Evolutionary conservation across 2,329 filamentous ascomycete species (phyloP).

Genomic region (Colletotrichum sublineola): DNA sequence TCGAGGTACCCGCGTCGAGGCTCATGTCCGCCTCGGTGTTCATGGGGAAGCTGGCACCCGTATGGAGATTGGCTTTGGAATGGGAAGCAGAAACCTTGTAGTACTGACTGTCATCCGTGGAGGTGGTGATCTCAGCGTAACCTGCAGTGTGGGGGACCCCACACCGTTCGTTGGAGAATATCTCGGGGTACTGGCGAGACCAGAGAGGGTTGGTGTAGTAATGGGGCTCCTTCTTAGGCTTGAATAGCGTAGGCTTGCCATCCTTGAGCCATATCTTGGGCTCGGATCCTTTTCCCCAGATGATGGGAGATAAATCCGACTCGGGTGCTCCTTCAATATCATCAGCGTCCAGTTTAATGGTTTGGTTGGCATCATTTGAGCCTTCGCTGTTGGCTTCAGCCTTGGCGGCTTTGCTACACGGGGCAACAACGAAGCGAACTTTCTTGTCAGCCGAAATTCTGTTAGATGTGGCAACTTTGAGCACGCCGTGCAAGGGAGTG

Average conservation of each 20-base stretch:
- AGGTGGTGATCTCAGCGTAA: slow-evolving; percentile 1
- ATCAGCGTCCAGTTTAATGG: not conserved
- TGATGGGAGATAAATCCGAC: slow-evolving; percentile 17
- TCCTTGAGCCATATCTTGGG: slow-evolving; percentile 37
- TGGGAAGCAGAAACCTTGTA: not conserved
- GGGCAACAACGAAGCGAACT: slow-evolving; percentile 15
- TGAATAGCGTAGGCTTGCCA: slow-evolving; percentile 36
- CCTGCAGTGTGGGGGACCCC: not conserved
- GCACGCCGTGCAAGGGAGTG: not conserved
- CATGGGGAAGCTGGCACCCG: not conserved
- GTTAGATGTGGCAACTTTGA: slow-evolving; percentile 1
- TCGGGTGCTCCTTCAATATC: slow-evolving; percentile 3
- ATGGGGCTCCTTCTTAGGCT: slow-evolving; percentile 18
- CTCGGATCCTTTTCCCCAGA: slow-evolving; percentile 32
- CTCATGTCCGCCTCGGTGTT: not conserved
- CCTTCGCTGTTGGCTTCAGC: not conserved
- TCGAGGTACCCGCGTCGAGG: not conserved
- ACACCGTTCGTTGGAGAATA: slow-evolving; percentile 26
- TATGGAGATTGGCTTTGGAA: not conserved
- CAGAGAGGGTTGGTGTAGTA: slow-evolving; percentile 37
- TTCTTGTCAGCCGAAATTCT: slow-evolving; percentile 34
- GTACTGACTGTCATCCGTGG: slow-evolving; percentile 1
- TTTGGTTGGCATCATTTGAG: slow-evolving; percentile 27
- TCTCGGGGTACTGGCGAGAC: slow-evolving; percentile 38
- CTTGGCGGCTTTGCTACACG: not conserved